A percentile compares a stretch with the other conserved stretches of the same genome.
Evolutionary conservation across 2,329 filamentous ascomycete species (phyloP).

Genomic region (Xylaria multiplex): DNA sequence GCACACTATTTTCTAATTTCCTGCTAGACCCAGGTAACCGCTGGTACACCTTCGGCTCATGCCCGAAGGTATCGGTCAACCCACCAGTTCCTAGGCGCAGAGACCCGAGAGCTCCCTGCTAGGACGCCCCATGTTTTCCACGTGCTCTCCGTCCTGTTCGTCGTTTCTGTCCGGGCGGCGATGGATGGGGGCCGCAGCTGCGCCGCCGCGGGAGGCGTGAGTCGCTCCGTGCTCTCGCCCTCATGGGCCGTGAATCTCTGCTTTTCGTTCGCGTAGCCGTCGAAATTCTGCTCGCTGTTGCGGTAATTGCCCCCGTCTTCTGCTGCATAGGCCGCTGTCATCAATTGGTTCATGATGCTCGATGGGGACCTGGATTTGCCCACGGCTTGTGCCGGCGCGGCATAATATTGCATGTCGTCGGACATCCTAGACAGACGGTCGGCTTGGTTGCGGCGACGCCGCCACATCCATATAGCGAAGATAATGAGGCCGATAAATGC

Average conservation of each 20-base stretch:
- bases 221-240: conserved; percentile 25
- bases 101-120: conserved; percentile 11
- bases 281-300: conserved; percentile 8
- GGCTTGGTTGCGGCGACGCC: conserved; percentile 4
- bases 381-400: neutral
- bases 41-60: neutral
- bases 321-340: conserved; percentile 26
- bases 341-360: conserved; percentile 32
- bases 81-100: conserved; percentile 23
- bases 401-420: conserved; percentile 1
- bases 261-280: conserved; percentile 26
- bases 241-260: neutral
- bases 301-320: conserved; percentile 23
- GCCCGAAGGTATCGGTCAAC: conserved; percentile 26
- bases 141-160: conserved; percentile 19
- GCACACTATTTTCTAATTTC: neutral
- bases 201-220: conserved; percentile 7
- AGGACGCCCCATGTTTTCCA: conserved; percentile 32
- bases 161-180: conserved; percentile 24
- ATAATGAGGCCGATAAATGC: conserved; percentile 12
- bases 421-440: neutral
- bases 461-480: conserved; percentile 18
- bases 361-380: conserved; percentile 22
- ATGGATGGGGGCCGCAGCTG: conserved; percentile 21
- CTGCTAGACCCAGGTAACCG: neutral